Base-by-base conservation (phyloP, 768 basidiomycete species). In the Amanita pallidorosea region DNA sequence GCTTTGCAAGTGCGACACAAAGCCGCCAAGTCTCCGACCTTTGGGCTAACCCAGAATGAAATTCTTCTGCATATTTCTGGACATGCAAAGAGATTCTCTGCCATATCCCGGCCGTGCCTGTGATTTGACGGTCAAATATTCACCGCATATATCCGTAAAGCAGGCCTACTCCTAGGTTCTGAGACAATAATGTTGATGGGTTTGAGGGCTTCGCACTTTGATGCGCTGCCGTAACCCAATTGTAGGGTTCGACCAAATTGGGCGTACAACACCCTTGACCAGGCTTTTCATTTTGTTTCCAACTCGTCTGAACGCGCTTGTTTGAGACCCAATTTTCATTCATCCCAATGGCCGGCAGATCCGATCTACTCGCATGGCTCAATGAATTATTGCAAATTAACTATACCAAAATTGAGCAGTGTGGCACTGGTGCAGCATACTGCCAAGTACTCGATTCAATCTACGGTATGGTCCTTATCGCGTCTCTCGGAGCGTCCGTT, bases 401-500 rank as follows among this genome's bases (percentile, higher is more conserved):
- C 71, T 91, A 93, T 70, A 89, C 87, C 11, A 98, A 95, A 67
- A 70, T 96, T 55, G 90, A 93, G 68, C 88, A 93, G 65, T 91
- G 88, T 62, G 91, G 91, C 13, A 80, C 83, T 0, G 95, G 95
- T 45, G 92, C 80, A 2, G 92, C 89, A 27, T 97, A 97, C 67
- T 93, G 91, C 62, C 96, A 98, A 67, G 74, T 98, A 62, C 68
- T 98, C 55, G 96, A 98, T 73, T 92, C 90, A 41, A 81, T 98
- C 70, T 97, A 87, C 64, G 83, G 92, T 90, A 47, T 23, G 4
- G 15, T 47, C 43, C 37, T 46, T 51, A 59, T 63, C 61, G 58
- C 56, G 41, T 54, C 50, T 37, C 53, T 49, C 18, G 50, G 22
- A 47, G 47, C 20, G 7, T n/a, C 47, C 13, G 47, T 29, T n/a